Base-by-base conservation (phyloP, 306 rosid genomes). In the Vigna reflexopilosa region DNA sequence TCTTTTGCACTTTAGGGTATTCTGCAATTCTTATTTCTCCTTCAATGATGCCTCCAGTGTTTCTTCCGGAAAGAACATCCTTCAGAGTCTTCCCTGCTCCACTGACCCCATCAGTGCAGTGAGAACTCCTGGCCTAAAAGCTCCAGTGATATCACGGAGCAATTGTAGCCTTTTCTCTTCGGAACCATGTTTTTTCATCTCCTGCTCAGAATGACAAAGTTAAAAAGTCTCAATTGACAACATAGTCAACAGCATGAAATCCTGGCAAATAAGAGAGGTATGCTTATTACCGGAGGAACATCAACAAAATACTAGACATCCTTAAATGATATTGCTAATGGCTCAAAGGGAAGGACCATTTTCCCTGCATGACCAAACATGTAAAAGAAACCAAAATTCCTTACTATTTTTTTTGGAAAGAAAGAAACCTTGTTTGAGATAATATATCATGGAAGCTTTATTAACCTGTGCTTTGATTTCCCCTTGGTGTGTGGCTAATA, bases 81-180 rank as follows among this genome's bases (percentile, higher is more conserved):
- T 89, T 86, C 61, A 89, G 94, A 73, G 97, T 91, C 84, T 91
- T 91, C 47, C 97, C 97, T 56, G 97, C 97, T 83, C 94, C 97
- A 59, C 97, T 89, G 61, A 91, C 58, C 97, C 97, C 97, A 91
- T 91, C 48, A 89, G 78, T 76, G 97, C 94, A 50, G 93, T 91
- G 36, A 91, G 93, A 75, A 89, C 38, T 67, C 93, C 93, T 73
- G 97, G 97, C 88, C 93, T 84, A 77, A 91, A 88, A 56, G 91
- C 86, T 73, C 97, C 97, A 0, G 96, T 90, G 67, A 94, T 74
- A 83, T 89, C 93, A 6, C 86, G 80, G 73, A 94, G 94, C 69
- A 94, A 77, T 77, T 92, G 97, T 62, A 94, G 90, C 50, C 75
- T 89, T 79, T 85, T 83, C 78, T 90, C 86, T 42, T 64, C 75